Evolutionary conservation across 352 stramenopile species (phyloP), one percentile per base, ranked within the genome.

Genomic region (Pythium guiyangense): DNA sequence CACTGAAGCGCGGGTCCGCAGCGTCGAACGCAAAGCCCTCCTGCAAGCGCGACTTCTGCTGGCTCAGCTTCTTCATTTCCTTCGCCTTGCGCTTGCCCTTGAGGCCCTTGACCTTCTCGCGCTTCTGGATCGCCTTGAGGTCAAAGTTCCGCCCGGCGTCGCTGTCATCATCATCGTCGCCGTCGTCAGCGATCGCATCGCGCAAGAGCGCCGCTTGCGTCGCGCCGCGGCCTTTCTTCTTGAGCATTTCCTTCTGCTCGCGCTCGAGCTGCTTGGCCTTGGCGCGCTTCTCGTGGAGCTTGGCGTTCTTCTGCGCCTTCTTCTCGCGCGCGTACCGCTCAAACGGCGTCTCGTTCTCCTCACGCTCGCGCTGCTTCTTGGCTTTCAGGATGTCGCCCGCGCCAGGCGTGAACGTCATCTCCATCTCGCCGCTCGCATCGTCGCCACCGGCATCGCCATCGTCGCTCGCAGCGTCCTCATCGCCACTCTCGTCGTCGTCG

Each of bases 261-360:
- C 71, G 76, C 34, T 71, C 73, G 20, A 77, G 66, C 49, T 77
- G 55, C 68, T 94, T 92, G 48, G 87, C 73, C 34, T 60, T 54
- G 15, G 71, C 31, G 2, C 81, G 77, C 62, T 94, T 94, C 15
- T 92, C 80, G 56, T 92, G 80, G 62, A 82, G 63, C 58, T 92
- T 92, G 52, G 77, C 72, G 66, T 94, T 94, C 66, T 92, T 92
- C 56, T 92, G 70, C 52, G 79, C 69, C 64, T 94, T 94, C 69
- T 92, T 94, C 66, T 92, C 85, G 37, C 85, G 82, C 56, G 78
- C 63, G 62, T 94, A 92, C 1, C 79, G 74, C 62, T 94, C 85
- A 54, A 90, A 94, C 9, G 85, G 85, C 44, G 85, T 94, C 66
- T 92, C 83, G 29, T 84, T 87, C 14, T 75, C 81, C 52, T 92